A percentile compares a stretch with the other conserved stretches of the same genome.
Evolutionary conservation across 345 rosid species (phyloP).

Genomic region (Syzygium jambos): DNA sequence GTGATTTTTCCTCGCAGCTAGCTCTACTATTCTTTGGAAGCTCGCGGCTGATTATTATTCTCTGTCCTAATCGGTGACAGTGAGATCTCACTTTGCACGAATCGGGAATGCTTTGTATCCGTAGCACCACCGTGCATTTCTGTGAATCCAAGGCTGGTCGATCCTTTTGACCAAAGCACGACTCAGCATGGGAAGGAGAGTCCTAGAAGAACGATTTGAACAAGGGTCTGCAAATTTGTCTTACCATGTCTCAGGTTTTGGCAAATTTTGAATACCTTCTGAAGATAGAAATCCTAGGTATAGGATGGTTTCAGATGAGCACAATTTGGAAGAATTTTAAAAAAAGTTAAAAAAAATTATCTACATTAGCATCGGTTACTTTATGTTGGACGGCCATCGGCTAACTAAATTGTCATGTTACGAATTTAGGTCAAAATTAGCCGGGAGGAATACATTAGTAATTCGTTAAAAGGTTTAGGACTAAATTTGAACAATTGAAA

Average conservation of each 20-base stretch:
- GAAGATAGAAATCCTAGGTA: not conserved
- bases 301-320: not conserved
- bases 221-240: not conserved
- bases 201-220: not conserved
- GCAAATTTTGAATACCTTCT: not conserved
- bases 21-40: not conserved
- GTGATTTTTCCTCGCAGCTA: not conserved
- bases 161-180: not conserved
- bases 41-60: not conserved
- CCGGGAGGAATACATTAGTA: not conserved
- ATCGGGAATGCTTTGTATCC: not conserved
- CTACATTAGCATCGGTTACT: fast-evolving
- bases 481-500: not conserved
- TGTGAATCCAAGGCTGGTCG: not conserved
- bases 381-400: fast-evolving
- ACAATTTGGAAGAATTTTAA: not conserved
- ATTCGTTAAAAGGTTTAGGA: not conserved
- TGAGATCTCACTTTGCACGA: not conserved
- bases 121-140: not conserved
- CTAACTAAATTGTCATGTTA: not conserved
- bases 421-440: not conserved
- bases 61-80: not conserved
- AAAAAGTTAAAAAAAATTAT: too few relatives aligned
- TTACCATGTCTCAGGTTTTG: not conserved
- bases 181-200: not conserved